Conservation (phyloP, 371 early-diverging fungal genomes). For the Mortierella polycephala region DNA sequence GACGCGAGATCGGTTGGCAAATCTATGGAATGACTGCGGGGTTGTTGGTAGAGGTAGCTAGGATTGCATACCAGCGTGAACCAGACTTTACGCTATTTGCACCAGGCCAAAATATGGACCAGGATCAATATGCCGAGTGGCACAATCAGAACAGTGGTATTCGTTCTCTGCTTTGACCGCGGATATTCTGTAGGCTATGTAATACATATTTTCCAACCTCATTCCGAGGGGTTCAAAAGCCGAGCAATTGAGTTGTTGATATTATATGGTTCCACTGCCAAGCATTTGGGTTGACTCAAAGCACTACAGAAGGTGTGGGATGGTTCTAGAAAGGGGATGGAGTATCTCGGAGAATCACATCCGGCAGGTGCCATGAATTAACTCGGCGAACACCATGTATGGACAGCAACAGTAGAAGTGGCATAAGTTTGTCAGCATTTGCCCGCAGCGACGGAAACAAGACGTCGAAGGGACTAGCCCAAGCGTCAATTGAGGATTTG, state of each 20-base stretch:
- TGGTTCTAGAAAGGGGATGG: too few relatives aligned
- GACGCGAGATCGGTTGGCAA: conserved; percentile 24
- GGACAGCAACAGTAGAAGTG: too few relatives aligned
- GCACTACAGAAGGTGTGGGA: too few relatives aligned
- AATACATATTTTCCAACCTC: not conserved
- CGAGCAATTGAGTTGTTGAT: not conserved
- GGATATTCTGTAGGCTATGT: not conserved
- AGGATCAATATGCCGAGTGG: conserved; percentile 12
- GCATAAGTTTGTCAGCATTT: too few relatives aligned
- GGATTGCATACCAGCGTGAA: conserved; percentile 25
- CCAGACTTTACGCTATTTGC: conserved; percentile 31
- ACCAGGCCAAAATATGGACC: conserved; percentile 16
- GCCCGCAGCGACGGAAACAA: too few relatives aligned
- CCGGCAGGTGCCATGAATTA: too few relatives aligned
- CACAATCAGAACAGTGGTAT: conserved; percentile 11
- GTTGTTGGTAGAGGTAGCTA: conserved; percentile 33
- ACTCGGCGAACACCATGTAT: too few relatives aligned
- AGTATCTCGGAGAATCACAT: too few relatives aligned
- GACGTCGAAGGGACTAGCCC: too few relatives aligned
- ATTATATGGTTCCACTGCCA: too few relatives aligned
- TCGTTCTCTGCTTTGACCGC: conserved; percentile 3
- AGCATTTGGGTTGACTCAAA: not conserved
- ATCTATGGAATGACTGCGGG: conserved; percentile 45
- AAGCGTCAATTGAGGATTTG: too few relatives aligned
- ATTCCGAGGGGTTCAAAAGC: not conserved